phyloP scores from a whole-genome alignment of 1,139 yeast genomes.

The Diutina ranongensis region DNA sequence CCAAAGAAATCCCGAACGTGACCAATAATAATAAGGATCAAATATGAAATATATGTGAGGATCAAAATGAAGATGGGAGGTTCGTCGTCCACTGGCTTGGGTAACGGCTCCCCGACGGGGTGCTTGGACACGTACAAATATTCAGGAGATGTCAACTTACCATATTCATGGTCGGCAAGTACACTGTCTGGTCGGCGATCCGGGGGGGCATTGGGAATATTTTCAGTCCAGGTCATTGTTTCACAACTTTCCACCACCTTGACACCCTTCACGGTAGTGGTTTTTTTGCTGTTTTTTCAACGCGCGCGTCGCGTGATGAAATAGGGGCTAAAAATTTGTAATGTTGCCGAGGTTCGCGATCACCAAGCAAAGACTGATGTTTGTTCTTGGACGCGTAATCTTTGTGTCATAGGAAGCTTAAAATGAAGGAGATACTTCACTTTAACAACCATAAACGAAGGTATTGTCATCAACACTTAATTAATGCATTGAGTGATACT shows the following conservation, averaged over 20 bases:
- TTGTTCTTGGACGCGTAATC: no score
- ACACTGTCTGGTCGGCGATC: slow-evolving; percentile 37
- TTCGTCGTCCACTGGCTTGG: slow-evolving; percentile 61
- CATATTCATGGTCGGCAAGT: slow-evolving; percentile 54
- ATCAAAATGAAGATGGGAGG: slow-evolving; percentile 77
- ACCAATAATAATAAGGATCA: slow-evolving; percentile 76
- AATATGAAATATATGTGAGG: slow-evolving; percentile 74
- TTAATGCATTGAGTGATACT: no score
- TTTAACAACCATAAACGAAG: no score
- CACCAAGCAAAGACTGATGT: no score
- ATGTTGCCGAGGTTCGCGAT: neutral
- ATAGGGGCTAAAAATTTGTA: neutral
- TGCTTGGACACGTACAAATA: slow-evolving; percentile 43
- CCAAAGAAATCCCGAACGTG: slow-evolving; percentile 87
- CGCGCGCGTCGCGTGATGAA: neutral
- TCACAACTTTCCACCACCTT: neutral
- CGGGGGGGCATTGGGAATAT: slow-evolving; percentile 39
- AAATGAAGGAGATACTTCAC: no score
- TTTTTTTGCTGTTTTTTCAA: neutral
- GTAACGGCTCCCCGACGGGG: slow-evolving; percentile 42
- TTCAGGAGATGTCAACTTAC: slow-evolving; percentile 45
- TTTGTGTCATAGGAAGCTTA: no score
- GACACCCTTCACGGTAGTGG: neutral
- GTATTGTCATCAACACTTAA: no score
- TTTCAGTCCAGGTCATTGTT: slow-evolving; percentile 11